Conservation (phyloP, 768 basidiomycete species). For the Lactarius akahatsu region DNA sequence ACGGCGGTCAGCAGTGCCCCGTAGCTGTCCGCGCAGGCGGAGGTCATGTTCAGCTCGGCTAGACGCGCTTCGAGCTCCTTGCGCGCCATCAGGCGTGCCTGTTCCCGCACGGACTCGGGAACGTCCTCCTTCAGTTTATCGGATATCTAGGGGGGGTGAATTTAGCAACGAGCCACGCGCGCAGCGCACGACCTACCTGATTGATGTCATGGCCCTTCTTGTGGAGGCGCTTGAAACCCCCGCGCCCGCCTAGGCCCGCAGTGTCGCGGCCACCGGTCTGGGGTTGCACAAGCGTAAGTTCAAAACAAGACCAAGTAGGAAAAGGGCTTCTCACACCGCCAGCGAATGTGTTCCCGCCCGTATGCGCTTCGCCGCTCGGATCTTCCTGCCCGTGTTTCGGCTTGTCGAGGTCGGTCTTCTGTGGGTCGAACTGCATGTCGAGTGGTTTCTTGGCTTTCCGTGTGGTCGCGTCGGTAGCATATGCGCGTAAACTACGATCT, state of each 20-base stretch:
- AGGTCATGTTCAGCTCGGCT: slow-evolving; percentile 62
- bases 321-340: slow-evolving; percentile 48
- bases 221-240: slow-evolving; percentile 64
- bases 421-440: slow-evolving; percentile 59
- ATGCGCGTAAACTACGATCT: neutral
- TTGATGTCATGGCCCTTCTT: slow-evolving; percentile 59
- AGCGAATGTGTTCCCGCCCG: slow-evolving; percentile 63
- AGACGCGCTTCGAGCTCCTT: slow-evolving; percentile 59
- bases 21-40: slow-evolving; percentile 56
- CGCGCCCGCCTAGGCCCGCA: slow-evolving; percentile 64
- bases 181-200: slow-evolving; percentile 43
- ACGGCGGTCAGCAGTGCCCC: slow-evolving; percentile 51
- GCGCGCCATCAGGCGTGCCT: slow-evolving; percentile 64
- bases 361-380: slow-evolving; percentile 51
- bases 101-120: slow-evolving; percentile 59
- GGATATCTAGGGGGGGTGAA: slow-evolving; percentile 40
- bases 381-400: slow-evolving; percentile 67
- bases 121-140: slow-evolving; percentile 56
- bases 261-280: slow-evolving; percentile 67
- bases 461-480: slow-evolving; percentile 36
- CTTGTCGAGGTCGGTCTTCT: slow-evolving; percentile 44
- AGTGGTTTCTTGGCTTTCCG: slow-evolving; percentile 49
- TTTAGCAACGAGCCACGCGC: neutral
- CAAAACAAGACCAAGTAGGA: neutral
- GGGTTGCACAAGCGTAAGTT: neutral